Evolutionary conservation across 352 stramenopile species (phyloP).

Genomic region (Salisapilia sapeloensis): DNA sequence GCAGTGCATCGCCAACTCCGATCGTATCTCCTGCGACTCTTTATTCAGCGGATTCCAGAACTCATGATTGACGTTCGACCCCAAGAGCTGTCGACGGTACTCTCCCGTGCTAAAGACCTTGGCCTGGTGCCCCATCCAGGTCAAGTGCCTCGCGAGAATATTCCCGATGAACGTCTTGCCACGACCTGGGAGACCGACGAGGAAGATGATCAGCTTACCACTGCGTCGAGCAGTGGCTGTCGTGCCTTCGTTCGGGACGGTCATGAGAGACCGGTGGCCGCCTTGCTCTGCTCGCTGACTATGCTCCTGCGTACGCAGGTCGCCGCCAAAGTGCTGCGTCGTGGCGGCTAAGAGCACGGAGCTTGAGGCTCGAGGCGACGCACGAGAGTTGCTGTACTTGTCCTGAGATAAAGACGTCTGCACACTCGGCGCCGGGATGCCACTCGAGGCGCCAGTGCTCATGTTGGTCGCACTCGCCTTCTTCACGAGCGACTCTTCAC

Average conservation of each 20-base stretch:
- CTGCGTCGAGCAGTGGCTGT: conserved; percentile 18
- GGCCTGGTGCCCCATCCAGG: conserved; percentile 73
- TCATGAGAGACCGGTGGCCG: conserved; percentile 51
- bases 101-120: conserved; percentile 74
- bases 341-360: conserved; percentile 61
- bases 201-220: conserved; percentile 68
- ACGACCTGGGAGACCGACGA: conserved; percentile 54
- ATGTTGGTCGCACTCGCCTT: conserved; percentile 2
- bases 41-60: conserved; percentile 73
- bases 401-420: not conserved
- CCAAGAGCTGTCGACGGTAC: conserved; percentile 52
- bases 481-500: conserved; percentile 39
- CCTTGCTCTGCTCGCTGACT: conserved; percentile 42
- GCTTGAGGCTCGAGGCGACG: too few species aligned
- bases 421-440: too few species aligned
- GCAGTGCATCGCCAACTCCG: conserved; percentile 46
- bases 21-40: conserved; percentile 46
- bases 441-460: too few species aligned
- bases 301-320: conserved; percentile 70
- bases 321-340: conserved; percentile 73
- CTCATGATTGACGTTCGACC: conserved; percentile 48
- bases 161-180: conserved; percentile 80
- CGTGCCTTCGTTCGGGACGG: conserved; percentile 9
- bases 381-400: conserved; percentile 66
- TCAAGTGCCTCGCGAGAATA: conserved; percentile 64